phyloP scores from a whole-genome alignment of 805 yeast species.

The Ogataea siamensis region DNA sequence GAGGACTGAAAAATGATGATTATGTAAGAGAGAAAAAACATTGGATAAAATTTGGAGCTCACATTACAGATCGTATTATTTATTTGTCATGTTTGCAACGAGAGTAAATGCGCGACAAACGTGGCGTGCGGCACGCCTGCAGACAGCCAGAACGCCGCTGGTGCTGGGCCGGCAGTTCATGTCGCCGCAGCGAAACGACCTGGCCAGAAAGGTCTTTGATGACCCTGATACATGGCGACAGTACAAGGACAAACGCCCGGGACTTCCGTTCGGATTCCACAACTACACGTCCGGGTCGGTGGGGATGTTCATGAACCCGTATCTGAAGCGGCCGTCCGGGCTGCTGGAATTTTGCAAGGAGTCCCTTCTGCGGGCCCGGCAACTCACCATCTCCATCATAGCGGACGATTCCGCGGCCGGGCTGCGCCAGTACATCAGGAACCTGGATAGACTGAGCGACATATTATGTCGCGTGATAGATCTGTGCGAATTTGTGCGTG shows the following conservation, averaged over 20 bases:
- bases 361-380: slow-evolving; percentile 65
- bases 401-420: slow-evolving; percentile 44
- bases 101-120: slow-evolving; percentile 6
- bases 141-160: not conserved
- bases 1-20: slow-evolving; percentile 6
- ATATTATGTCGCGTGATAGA: slow-evolving; percentile 89
- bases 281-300: slow-evolving; percentile 31
- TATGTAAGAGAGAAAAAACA: slow-evolving; percentile 8
- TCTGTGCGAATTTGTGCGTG: slow-evolving; percentile 86
- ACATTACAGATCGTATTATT: not conserved
- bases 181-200: slow-evolving; percentile 16
- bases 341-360: slow-evolving; percentile 61
- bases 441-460: slow-evolving; percentile 83
- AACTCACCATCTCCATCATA: slow-evolving; percentile 56
- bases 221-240: slow-evolving; percentile 54
- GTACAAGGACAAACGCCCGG: slow-evolving; percentile 37
- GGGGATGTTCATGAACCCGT: slow-evolving; percentile 77
- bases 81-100: slow-evolving; percentile 5
- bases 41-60: slow-evolving; percentile 5
- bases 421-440: slow-evolving; percentile 49
- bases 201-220: slow-evolving; percentile 55
- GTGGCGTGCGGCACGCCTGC: not conserved
- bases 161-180: not conserved
- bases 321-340: slow-evolving; percentile 67
- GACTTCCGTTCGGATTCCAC: slow-evolving; percentile 24